Base-by-base conservation (phyloP, 805 yeast species). In the Tetrapisispora arboricola region DNA sequence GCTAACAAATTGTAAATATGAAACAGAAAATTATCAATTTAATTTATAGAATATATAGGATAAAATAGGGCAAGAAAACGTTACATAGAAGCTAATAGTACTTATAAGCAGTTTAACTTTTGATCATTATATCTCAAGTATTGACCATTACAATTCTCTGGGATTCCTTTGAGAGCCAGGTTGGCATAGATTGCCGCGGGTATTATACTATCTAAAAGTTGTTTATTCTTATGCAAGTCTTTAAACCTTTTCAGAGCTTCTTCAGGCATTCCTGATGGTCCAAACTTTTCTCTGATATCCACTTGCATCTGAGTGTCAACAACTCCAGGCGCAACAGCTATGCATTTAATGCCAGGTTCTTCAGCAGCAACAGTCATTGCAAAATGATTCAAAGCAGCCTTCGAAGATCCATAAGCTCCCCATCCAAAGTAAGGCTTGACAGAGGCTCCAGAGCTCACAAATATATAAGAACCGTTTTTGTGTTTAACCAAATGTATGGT, bases 261-360 rank as follows among this genome's bases (percentile, higher is more conserved):
- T 1, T 68, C 63, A 0, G 71, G 66, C 96, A 88, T 88, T 21
- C 66, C 65, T 4, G 52, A 47, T 2, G 78, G 76, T 47, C 74
- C 67, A 44, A 63, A 76, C 33, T 61, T 69, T 15, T 75, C 80
- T 51, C 97, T 75, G 43, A 90, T 87, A 41, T 76, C 80, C 7
- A 49, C 58, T 64, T 92, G 97, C 97, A 92, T 90, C 17, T 67
- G 67, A 1, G 98, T 90, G 56, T 85, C 85, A 2, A 92, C 96
- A 1, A 86, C 94, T 4, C 98, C 97, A 0, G 97, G 97, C 0
- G 95, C 96, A 19, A 92, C 71, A 0, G 96, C 69, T 10, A 87
- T 64, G 3, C 81, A 67, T 22, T 38, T 47, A 8, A 55, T 50
- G 0, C 64, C 68, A 1, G 69, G 64, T 55, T 83, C 87, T 53